Conservation (phyloP, 805 yeast species). For the Starmerella floricola region DNA sequence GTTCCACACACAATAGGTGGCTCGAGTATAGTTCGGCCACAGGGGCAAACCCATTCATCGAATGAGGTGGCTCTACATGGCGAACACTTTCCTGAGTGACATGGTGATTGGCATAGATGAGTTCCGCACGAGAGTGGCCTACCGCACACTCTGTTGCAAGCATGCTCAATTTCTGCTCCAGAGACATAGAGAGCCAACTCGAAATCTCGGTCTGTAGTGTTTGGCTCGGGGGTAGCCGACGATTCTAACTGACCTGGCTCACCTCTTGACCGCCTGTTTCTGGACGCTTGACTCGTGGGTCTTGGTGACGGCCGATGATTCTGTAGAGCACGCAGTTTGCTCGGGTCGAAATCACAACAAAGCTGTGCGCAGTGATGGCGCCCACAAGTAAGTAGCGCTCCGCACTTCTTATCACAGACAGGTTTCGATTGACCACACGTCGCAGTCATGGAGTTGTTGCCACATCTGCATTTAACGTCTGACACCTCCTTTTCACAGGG, state of each 20-base stretch:
- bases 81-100: slow-evolving; percentile 28
- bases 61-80: slow-evolving; percentile 26
- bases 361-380: slow-evolving; percentile 5
- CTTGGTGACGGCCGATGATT: no score
- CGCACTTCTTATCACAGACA: slow-evolving; percentile 3
- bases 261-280: no score
- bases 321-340: no score
- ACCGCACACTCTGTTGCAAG: slow-evolving; percentile 25
- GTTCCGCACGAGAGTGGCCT: slow-evolving; percentile 24
- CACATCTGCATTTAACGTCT: slow-evolving; percentile 6
- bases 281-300: no score
- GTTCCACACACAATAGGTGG: slow-evolving; percentile 30
- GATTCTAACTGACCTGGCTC: no score
- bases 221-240: no score
- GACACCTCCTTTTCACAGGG: slow-evolving; percentile 4
- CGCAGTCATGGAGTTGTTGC: slow-evolving; percentile 21
- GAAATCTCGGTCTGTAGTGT: no score
- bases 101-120: slow-evolving; percentile 24
- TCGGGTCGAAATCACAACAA: slow-evolving; percentile 10
- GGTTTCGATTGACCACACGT: neutral
- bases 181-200: slow-evolving; percentile 4
- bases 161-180: slow-evolving; percentile 23
- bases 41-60: slow-evolving; percentile 26
- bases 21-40: slow-evolving; percentile 25
- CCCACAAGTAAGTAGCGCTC: slow-evolving; percentile 6